phyloP scores from a whole-genome alignment of 495 filamentous ascomycete genomes.

The Aspergillus conjunctus region DNA sequence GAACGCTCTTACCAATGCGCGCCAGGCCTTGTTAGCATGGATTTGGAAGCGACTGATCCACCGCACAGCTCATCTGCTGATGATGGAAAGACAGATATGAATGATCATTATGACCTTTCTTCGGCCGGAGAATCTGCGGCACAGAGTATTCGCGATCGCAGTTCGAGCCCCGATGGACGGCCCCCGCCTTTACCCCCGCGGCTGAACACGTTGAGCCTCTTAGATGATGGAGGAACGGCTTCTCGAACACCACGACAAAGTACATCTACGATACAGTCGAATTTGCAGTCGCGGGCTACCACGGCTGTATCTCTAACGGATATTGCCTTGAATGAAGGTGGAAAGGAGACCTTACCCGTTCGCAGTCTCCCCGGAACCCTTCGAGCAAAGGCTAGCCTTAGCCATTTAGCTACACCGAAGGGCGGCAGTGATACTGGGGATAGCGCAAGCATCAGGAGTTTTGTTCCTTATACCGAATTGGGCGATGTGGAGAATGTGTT shows the following conservation, averaged over 20 bases:
- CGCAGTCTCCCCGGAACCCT: constrained; percentile 40
- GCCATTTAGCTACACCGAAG: constrained; percentile 48
- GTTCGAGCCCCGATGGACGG: constrained; percentile 39
- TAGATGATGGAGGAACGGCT: constrained; percentile 42
- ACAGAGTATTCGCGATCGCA: constrained; percentile 24
- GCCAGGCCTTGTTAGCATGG: constrained; percentile 17
- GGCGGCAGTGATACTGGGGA: constrained; percentile 69
- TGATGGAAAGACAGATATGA: background rate
- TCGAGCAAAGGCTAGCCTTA: constrained; percentile 46
- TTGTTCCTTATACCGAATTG: constrained; percentile 70
- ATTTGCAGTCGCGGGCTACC: constrained; percentile 72
- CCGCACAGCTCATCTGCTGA: constrained; percentile 10
- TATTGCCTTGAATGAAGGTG: constrained; percentile 69
- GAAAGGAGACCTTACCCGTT: constrained; percentile 55
- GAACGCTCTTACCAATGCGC: constrained; percentile 15
- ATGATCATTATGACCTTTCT: constrained; percentile 10
- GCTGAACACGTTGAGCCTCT: constrained; percentile 49
- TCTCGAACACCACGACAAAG: constrained; percentile 16
- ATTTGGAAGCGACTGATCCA: constrained; percentile 11
- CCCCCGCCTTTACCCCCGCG: constrained; percentile 72
- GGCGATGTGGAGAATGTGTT: constrained; percentile 84
- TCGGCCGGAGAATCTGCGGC: constrained; percentile 11
- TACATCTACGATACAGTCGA: constrained; percentile 33
- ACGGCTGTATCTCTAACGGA: constrained; percentile 81
- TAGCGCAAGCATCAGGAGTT: constrained; percentile 80